Base-by-base conservation (phyloP, 2,329 filamentous ascomycete genomes). In the Rhinocladiella mackenziei region DNA sequence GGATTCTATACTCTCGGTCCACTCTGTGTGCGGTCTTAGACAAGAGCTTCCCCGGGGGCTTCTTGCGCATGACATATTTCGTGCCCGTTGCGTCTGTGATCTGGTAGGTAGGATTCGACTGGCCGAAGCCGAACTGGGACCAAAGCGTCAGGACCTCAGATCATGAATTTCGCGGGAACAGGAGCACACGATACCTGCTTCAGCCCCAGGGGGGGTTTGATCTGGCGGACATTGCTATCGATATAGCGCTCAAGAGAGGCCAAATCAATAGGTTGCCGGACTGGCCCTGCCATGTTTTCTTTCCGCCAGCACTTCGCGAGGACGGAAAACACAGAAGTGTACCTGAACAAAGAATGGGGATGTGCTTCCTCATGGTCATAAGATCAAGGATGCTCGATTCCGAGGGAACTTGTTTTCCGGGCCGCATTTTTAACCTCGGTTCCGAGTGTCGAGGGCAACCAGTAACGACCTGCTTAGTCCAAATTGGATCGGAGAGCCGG, bases 71-170 rank as follows among this genome's bases (percentile, higher is more conserved):
- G 23, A 98, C 92, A 69, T 83, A 95, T 62, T 82, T 81, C 56
- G 72, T 66, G 39, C 81, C 80, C 62, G 81, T 74, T 54, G 80
- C 74, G 39, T 81, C 81, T 11, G 82, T 94, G 60, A 97, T 75
- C 60, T 91, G 87, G 70, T 97, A 98, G 2, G 92, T 98, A 32
- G 92, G 92, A 64, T 97, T 98, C 46, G 88, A 95, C 70, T 97
- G 92, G 48, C 92, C 92, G 65, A 94, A 97, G 59, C 89, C 88
- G 64, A 97, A 98, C 86, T 97, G 60, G 25, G 25, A 14, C 6
- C 10, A 22, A 2, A 40, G 17, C 14, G 28, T 32, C 28, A 40
- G 28, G 18, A 30, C 4, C 11, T 3, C 29, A 25, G 34, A 37
- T 14, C 35, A 39, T 34, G 14, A 14, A 32, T 40, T 14, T 4